A percentile compares a stretch with the other conserved stretches of the same genome.
Evolutionary conservation across 164 flowering plant species (phyloP).

Genomic region (Dillenia turbinata): DNA sequence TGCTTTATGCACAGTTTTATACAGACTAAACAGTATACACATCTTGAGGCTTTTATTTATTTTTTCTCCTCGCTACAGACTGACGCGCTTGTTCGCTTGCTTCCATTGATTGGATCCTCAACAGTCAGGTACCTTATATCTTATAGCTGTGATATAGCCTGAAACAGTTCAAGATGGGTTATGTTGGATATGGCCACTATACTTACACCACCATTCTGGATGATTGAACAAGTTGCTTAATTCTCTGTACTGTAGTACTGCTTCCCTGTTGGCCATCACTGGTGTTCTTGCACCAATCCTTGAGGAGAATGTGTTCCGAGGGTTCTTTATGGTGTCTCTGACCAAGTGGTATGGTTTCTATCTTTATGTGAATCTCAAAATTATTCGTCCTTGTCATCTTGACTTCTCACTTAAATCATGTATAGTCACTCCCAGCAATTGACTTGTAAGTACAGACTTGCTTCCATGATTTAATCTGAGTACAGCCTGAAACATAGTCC

Average conservation of each 20-base stretch:
- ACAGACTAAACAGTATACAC: too few relatives aligned
- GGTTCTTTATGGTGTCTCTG: slow-evolving; percentile 82
- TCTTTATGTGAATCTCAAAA: background rate
- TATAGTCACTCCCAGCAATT: too few relatives aligned
- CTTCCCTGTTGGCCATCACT: slow-evolving; percentile 73
- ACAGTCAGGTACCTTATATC: slow-evolving; percentile 50
- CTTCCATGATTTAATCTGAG: too few relatives aligned
- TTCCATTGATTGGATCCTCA: slow-evolving; percentile 94
- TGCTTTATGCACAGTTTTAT: too few relatives aligned
- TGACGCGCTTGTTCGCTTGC: slow-evolving; percentile 80
- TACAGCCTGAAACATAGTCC: too few relatives aligned
- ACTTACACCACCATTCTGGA: background rate
- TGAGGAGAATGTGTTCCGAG: slow-evolving; percentile 93
- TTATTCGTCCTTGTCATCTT: too few relatives aligned
- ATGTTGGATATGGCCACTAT: too few relatives aligned
- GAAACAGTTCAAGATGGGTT: background rate
- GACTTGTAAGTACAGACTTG: too few relatives aligned
- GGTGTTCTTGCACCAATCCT: slow-evolving; percentile 91
- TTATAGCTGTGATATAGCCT: background rate
- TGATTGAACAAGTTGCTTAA: slow-evolving; percentile 1
- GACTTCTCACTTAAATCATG: too few relatives aligned
- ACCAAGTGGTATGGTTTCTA: slow-evolving; percentile 68
- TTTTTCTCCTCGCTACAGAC: slow-evolving; percentile 47
- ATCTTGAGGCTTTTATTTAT: background rate
- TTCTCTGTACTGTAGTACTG: slow-evolving; percentile 54